phyloP scores from a whole-genome alignment of 805 yeast genomes.

The Saccharomycopsis sp. region DNA sequence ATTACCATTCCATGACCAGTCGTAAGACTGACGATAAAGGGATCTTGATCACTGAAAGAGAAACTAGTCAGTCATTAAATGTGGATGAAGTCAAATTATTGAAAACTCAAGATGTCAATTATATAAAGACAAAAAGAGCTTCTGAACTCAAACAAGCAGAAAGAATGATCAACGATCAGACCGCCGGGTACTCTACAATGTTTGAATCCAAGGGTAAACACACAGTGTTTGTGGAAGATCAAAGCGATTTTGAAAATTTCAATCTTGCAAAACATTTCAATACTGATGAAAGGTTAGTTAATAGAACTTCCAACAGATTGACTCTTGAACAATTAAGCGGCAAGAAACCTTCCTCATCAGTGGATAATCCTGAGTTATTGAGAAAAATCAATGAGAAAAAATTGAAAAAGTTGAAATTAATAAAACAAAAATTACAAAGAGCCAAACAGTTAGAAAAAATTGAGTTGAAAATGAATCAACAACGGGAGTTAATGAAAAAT shows the following conservation, averaged over 20 bases:
- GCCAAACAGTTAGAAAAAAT: conserved; percentile 58
- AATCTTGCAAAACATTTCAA: conserved; percentile 56
- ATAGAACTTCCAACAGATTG: conserved; percentile 63
- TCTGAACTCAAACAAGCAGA: conserved; percentile 58
- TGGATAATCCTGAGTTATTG: conserved; percentile 20
- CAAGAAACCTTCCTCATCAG: not conserved
- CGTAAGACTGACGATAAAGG: conserved; percentile 63
- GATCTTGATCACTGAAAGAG: conserved; percentile 51
- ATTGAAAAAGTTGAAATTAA: conserved; percentile 45
- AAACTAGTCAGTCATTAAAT: conserved; percentile 38
- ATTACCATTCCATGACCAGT: conserved; percentile 85
- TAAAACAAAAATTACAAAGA: conserved; percentile 60
- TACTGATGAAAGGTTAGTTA: conserved; percentile 55
- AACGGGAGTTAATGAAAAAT: conserved; percentile 81
- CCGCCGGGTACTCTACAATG: conserved; percentile 30
- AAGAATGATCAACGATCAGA: conserved; percentile 29
- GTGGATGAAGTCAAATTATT: conserved; percentile 72
- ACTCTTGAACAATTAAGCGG: conserved; percentile 25
- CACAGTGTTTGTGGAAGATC: conserved; percentile 72
- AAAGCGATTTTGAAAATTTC: conserved; percentile 44
- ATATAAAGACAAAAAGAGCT: conserved; percentile 66
- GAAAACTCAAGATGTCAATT: conserved; percentile 86
- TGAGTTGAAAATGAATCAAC: conserved; percentile 62
- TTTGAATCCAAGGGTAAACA: conserved; percentile 63
- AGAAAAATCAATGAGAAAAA: conserved; percentile 38